A percentile compares a stretch with the other conserved stretches of the same genome.
Conservation (phyloP, 1,284 basidiomycete genomes). For the Malassezia slooffiae region DNA sequence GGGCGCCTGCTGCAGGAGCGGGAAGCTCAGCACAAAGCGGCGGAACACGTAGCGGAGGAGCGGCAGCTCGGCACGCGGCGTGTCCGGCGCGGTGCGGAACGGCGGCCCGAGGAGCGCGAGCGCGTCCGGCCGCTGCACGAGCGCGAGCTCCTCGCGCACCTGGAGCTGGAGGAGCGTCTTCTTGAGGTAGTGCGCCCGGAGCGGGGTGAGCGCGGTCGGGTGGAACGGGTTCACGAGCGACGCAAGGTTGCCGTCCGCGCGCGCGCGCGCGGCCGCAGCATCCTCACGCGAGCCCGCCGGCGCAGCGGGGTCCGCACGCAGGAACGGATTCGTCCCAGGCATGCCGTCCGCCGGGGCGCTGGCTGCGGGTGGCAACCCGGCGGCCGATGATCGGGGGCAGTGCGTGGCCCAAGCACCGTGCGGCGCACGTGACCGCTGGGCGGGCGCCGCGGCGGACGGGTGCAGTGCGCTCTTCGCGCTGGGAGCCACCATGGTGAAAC, state of each 20-base stretch:
- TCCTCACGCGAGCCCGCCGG: background rate
- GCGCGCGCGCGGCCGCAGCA: too few relatives aligned
- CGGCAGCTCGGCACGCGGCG: constrained; percentile 15
- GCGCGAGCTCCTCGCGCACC: constrained; percentile 51
- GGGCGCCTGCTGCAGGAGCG: constrained; percentile 39
- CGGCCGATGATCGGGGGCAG: background rate
- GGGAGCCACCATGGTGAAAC: constrained; percentile 1
- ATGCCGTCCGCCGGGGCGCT: background rate
- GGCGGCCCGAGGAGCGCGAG: constrained; percentile 43
- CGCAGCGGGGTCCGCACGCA: background rate
- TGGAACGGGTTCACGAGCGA: too few relatives aligned
- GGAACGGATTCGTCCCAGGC: constrained; percentile 9
- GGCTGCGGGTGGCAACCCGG: background rate
- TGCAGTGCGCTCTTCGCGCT: background rate
- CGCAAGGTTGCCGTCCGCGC: too few relatives aligned
- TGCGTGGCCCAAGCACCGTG: constrained; percentile 8
- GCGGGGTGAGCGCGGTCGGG: constrained; percentile 57
- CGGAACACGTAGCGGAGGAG: constrained; percentile 42
- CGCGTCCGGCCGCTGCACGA: constrained; percentile 26
- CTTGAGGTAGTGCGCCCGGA: constrained; percentile 88
- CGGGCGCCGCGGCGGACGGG: background rate
- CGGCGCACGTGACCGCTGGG: constrained; percentile 15
- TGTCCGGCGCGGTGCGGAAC: constrained; percentile 29
- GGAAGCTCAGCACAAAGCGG: constrained; percentile 44
- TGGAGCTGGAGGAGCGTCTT: constrained; percentile 82